Evolutionary conservation across 2,329 filamentous ascomycete species (phyloP).

Genomic region (Chrysoporthe deuterocubensis): DNA sequence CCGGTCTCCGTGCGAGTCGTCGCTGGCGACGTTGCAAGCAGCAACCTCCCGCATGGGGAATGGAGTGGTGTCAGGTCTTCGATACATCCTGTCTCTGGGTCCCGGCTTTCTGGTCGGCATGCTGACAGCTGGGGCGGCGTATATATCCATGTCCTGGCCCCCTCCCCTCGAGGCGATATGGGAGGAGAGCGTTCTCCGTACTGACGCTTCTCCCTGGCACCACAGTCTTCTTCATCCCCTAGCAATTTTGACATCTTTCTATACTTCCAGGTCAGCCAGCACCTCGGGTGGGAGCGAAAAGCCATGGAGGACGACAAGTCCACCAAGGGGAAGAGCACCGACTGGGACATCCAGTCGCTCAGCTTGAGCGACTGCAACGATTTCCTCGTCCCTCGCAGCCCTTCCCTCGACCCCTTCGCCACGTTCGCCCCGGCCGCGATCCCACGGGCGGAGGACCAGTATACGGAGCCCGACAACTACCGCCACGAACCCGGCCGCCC

Average conservation of each 20-base stretch:
- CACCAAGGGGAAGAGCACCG: neutral
- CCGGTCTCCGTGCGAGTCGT: neutral
- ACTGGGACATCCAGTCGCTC: slow-evolving; percentile 7
- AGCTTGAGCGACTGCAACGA: slow-evolving; percentile 12
- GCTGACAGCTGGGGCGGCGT: neutral
- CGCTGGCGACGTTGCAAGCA: slow-evolving; percentile 2
- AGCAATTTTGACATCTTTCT: neutral
- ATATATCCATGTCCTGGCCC: neutral
- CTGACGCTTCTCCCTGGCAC: neutral
- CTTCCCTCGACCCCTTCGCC: neutral
- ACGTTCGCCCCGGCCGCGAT: neutral
- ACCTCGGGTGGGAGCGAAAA: slow-evolving; percentile 3
- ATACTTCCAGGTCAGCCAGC: slow-evolving; percentile 4
- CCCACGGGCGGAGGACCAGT: neutral
- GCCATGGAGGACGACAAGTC: slow-evolving; percentile 17
- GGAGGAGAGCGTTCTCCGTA: neutral
- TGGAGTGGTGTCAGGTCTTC: neutral
- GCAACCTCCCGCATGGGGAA: neutral
- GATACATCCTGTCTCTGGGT: neutral
- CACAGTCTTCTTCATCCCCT: neutral
- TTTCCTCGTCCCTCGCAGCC: neutral
- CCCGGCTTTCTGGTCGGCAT: neutral
- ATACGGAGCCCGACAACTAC: neutral
- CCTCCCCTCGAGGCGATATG: neutral
- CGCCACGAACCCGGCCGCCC: neutral